These are phyloP conservation scores for Purshia tridentata DNA, from an alignment of 306 rosid genomes.

Conservation along the genomic window DNA sequence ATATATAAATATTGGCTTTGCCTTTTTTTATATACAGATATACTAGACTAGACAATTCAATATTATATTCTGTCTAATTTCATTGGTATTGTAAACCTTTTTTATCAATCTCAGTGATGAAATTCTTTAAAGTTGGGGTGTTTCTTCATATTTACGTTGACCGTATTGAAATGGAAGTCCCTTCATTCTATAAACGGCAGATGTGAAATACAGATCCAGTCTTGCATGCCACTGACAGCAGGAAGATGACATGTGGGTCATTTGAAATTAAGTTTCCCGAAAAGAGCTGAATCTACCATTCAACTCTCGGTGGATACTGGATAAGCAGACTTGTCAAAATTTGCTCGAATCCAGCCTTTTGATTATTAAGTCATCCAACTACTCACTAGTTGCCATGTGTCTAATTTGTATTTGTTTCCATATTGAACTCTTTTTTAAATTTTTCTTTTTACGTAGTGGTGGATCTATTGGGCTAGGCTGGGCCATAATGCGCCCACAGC, in stretches of 20 bases:
- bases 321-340: too few species aligned
- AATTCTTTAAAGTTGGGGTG: neutral
- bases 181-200: neutral
- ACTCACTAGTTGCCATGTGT: too few species aligned
- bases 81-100: neutral
- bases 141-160: neutral
- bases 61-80: too few species aligned
- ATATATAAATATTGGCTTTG: neutral
- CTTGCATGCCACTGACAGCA: neutral
- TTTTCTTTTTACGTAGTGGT: too few species aligned
- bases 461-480: too few species aligned
- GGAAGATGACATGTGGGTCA: neutral
- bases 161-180: neutral
- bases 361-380: too few species aligned
- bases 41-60: too few species aligned
- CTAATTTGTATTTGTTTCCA: too few species aligned
- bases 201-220: neutral
- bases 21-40: too few species aligned
- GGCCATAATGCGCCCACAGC: too few species aligned
- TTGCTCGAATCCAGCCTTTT: too few species aligned
- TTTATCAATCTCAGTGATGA: neutral
- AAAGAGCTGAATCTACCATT: constrained; percentile 10
- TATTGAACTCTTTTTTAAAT: too few species aligned
- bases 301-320: neutral
- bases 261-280: neutral